Percentiles rank a stretch among this genome's conserved stretches.
Evolutionary conservation across 768 basidiomycete genomes (phyloP).

Genomic region (Trametes elegans): DNA sequence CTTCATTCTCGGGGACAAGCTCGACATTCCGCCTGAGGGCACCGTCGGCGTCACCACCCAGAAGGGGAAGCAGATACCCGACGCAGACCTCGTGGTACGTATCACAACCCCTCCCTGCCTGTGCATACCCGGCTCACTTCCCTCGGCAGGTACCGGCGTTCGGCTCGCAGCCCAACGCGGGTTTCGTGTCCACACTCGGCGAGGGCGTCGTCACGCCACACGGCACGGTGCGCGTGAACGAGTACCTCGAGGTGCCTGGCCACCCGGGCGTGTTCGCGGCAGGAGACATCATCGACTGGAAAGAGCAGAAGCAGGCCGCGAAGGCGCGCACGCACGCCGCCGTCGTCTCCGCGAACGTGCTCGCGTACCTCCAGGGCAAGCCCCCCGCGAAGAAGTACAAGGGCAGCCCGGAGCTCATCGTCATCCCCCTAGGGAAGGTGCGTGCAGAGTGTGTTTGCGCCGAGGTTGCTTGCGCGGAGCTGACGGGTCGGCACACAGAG

Average conservation of each 20-base stretch:
- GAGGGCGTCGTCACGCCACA: constrained; percentile 32
- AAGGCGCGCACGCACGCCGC: constrained; percentile 45
- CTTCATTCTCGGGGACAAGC: constrained; percentile 48
- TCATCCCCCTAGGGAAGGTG: constrained; percentile 55
- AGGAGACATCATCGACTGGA: constrained; percentile 64
- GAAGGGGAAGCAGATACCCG: constrained; percentile 44
- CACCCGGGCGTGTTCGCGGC: constrained; percentile 59
- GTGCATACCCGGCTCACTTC: not conserved
- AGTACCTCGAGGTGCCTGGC: constrained; percentile 54
- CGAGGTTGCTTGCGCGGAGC: not conserved
- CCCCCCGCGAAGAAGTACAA: constrained; percentile 42
- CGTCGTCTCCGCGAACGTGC: constrained; percentile 49
- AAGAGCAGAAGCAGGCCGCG: constrained; percentile 58
- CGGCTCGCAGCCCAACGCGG: constrained; percentile 48
- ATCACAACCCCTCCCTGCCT: not conserved
- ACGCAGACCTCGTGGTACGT: constrained; percentile 60
- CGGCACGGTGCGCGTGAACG: constrained; percentile 49
- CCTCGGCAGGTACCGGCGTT: constrained; percentile 28
- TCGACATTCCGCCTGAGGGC: constrained; percentile 46
- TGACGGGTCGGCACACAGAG: constrained; percentile 15
- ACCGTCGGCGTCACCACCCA: constrained; percentile 44
- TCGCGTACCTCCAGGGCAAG: constrained; percentile 40
- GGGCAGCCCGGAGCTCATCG: constrained; percentile 51
- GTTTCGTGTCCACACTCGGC: constrained; percentile 44
- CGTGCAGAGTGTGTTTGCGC: constrained; percentile 4